phyloP scores from a whole-genome alignment of 345 rosid genomes.

The Sonneratia caseolaris region DNA sequence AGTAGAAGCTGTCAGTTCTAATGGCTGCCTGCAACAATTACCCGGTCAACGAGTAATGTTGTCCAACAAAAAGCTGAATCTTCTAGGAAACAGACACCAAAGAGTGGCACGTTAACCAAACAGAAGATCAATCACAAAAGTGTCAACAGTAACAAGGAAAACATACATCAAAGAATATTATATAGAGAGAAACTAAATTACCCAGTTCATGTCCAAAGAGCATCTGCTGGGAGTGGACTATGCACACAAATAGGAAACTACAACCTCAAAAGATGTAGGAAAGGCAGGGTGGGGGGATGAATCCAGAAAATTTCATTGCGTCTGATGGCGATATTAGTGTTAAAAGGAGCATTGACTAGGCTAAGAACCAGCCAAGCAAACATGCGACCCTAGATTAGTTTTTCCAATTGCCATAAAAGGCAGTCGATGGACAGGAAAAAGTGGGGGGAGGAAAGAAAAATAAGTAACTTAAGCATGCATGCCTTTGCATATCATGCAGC shows the following conservation, averaged over 20 bases:
- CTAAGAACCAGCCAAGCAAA: constrained; percentile 1
- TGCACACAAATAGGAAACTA: not conserved
- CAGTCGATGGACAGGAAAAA: constrained; percentile 4
- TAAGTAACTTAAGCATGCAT: constrained; percentile 28
- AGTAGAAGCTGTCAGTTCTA: too few species aligned
- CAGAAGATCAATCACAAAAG: too few species aligned
- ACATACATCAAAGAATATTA: not conserved
- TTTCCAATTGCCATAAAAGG: constrained; percentile 23
- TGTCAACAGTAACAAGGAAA: too few species aligned
- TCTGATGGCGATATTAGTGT: not conserved
- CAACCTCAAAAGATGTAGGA: not conserved
- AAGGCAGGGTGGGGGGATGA: not conserved
- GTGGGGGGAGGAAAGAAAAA: too few species aligned
- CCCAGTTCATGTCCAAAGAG: not conserved
- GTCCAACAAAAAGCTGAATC: too few species aligned
- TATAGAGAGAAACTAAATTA: not conserved
- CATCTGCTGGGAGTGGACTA: not conserved
- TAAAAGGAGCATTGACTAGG: not conserved
- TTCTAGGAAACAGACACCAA: too few species aligned
- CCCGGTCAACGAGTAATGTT: too few species aligned
- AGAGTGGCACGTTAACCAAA: too few species aligned
- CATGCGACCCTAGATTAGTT: constrained; percentile 22
- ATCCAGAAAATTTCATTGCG: not conserved
- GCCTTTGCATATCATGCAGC: constrained; percentile 40
- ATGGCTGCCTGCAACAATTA: too few species aligned